Conservation (phyloP, 495 filamentous ascomycete genomes). For the Hypomontagnella monticulosa region DNA sequence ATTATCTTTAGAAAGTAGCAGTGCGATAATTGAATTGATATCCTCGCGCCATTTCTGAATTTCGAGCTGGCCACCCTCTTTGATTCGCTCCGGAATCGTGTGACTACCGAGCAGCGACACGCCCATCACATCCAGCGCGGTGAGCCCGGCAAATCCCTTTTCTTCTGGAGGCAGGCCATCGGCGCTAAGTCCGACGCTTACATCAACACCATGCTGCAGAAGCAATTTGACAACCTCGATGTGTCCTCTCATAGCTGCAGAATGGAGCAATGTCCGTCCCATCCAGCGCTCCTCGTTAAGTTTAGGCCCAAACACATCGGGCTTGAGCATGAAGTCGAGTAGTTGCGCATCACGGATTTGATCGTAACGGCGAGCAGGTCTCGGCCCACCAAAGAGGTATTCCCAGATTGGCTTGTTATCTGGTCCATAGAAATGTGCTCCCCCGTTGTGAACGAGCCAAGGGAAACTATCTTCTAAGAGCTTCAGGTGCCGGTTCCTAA, state of each 20-base stretch:
- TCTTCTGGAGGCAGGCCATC: too few species aligned
- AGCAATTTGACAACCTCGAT: neutral
- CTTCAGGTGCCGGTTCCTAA: too few species aligned
- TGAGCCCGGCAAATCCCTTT: too few species aligned
- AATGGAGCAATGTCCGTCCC: neutral
- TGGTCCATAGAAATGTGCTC: conserved; percentile 5
- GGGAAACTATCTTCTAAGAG: neutral
- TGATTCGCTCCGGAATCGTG: too few species aligned
- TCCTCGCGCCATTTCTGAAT: too few species aligned
- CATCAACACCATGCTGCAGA: neutral
- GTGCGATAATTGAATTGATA: too few species aligned
- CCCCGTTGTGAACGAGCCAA: neutral
- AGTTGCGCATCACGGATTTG: neutral
- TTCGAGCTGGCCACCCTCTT: too few species aligned
- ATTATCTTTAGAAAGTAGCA: too few species aligned
- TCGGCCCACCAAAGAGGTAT: neutral
- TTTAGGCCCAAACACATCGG: neutral
- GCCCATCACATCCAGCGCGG: too few species aligned
- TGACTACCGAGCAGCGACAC: too few species aligned
- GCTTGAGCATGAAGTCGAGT: neutral
- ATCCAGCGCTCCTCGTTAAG: neutral
- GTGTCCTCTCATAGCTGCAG: neutral
- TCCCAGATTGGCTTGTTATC: neutral
- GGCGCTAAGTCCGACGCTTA: too few species aligned
- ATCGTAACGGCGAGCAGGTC: neutral